Percentiles rank a stretch among this genome's conserved stretches.
Conservation (phyloP, 208 protist genomes). For the Polymyxa betae region DNA sequence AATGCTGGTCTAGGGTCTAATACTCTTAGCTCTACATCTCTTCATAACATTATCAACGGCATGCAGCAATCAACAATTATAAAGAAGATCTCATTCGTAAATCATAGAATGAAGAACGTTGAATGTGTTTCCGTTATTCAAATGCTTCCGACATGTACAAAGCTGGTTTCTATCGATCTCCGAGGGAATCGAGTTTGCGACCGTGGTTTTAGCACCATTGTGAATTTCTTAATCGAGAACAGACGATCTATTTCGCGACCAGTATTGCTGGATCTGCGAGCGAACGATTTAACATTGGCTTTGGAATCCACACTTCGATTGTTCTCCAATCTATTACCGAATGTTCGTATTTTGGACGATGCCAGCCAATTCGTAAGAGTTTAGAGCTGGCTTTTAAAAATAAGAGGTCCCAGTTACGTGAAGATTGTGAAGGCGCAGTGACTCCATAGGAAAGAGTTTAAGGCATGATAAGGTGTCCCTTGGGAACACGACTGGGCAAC, state of each 20-base stretch:
- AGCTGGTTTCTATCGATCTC: slow-evolving; percentile 18
- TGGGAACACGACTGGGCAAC: too few species aligned
- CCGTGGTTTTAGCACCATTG: not conserved
- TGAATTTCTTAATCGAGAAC: not conserved
- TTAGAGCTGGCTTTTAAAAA: too few species aligned
- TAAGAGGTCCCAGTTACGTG: too few species aligned
- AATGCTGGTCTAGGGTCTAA: not conserved
- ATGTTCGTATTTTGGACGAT: too few species aligned
- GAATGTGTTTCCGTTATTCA: not conserved
- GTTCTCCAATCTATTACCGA: too few species aligned
- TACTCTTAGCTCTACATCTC: not conserved
- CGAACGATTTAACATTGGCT: not conserved
- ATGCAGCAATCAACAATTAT: not conserved
- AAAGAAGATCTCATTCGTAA: not conserved
- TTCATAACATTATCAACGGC: not conserved
- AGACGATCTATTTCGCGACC: not conserved
- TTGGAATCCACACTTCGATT: not conserved
- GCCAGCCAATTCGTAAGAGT: too few species aligned
- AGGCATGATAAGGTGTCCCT: too few species aligned
- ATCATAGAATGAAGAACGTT: not conserved
- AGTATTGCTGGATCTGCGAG: not conserved
- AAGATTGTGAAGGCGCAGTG: too few species aligned
- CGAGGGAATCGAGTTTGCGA: not conserved
- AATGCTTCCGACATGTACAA: not conserved
- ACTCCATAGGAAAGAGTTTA: too few species aligned